Evolutionary conservation across 257 asterid genomes (phyloP).

Genomic region (Coffea eugenioides): DNA sequence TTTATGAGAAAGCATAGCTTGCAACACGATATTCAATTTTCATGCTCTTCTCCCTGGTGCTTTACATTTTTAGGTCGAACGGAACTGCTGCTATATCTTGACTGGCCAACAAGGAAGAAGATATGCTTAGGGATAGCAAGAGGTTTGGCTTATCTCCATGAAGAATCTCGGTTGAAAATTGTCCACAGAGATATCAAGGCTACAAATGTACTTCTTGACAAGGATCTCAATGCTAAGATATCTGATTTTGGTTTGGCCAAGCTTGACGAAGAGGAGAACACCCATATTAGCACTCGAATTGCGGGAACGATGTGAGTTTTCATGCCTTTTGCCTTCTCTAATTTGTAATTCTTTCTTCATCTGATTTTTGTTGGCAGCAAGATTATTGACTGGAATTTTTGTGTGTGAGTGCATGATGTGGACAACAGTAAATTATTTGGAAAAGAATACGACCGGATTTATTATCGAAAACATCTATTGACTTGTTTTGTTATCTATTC

Average conservation of each 20-base stretch:
- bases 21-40: neutral
- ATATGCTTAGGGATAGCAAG: constrained; percentile 43
- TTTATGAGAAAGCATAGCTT: neutral
- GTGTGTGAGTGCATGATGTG: neutral
- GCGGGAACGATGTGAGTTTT: constrained; percentile 46
- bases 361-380: neutral
- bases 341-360: neutral
- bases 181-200: constrained; percentile 49
- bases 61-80: constrained; percentile 22
- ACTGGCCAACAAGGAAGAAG: constrained; percentile 39
- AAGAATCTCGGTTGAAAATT: constrained; percentile 45
- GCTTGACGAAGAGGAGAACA: constrained; percentile 48
- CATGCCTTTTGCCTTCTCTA: neutral
- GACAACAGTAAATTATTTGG: neutral
- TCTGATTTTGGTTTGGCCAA: constrained; percentile 52
- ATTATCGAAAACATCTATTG: neutral
- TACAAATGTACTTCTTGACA: constrained; percentile 45
- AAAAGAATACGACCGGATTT: neutral
- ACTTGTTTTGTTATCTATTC: neutral
- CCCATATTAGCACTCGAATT: constrained; percentile 50
- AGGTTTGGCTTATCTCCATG: constrained; percentile 48
- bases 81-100: constrained; percentile 34
- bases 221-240: constrained; percentile 43
- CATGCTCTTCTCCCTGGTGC: neutral
- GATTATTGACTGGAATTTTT: too few relatives aligned